phyloP scores from a whole-genome alignment of 1,284 basidiomycete species.

The Microbotryum violaceum region DNA sequence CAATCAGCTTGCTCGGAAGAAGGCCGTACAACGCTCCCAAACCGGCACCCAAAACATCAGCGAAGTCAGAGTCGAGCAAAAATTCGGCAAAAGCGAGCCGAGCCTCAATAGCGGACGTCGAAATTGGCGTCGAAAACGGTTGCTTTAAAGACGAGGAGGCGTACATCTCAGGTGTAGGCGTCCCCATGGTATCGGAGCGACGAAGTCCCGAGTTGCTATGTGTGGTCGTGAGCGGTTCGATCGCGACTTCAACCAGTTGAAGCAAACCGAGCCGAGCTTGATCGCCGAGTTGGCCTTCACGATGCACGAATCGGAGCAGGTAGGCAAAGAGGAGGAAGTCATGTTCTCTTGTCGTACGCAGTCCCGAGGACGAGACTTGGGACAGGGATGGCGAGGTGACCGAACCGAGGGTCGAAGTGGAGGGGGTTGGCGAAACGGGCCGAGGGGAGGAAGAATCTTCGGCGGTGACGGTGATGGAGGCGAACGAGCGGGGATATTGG shows the following conservation, averaged over 20 bases:
- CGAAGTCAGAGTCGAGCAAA: slow-evolving; percentile 90
- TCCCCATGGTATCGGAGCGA: slow-evolving; percentile 24
- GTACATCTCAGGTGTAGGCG: slow-evolving; percentile 25
- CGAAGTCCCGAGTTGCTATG: slow-evolving; percentile 30
- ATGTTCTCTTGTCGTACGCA: slow-evolving; percentile 67
- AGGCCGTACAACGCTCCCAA: slow-evolving; percentile 88
- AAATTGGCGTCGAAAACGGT: not conserved
- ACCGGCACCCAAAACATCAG: slow-evolving; percentile 89
- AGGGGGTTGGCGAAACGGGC: slow-evolving; percentile 52
- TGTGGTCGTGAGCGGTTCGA: slow-evolving; percentile 45
- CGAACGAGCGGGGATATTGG: slow-evolving; percentile 50
- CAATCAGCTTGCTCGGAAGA: slow-evolving; percentile 71
- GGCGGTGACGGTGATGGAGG: slow-evolving; percentile 4
- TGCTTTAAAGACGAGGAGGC: not conserved
- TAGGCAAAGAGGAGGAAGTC: slow-evolving; percentile 94
- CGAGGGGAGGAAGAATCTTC: slow-evolving; percentile 26
- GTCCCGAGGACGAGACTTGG: slow-evolving; percentile 12
- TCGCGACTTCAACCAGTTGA: slow-evolving; percentile 89
- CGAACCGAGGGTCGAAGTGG: slow-evolving; percentile 53
- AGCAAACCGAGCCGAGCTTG: slow-evolving; percentile 84
- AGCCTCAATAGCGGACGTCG: slow-evolving; percentile 58
- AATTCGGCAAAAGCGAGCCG: slow-evolving; percentile 81
- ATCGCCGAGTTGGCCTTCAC: slow-evolving; percentile 88
- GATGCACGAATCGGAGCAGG: slow-evolving; percentile 86
- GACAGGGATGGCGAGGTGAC: slow-evolving; percentile 24